Conservation (phyloP, 1,284 basidiomycete genomes). For the Moesziomyces globuligerus region DNA sequence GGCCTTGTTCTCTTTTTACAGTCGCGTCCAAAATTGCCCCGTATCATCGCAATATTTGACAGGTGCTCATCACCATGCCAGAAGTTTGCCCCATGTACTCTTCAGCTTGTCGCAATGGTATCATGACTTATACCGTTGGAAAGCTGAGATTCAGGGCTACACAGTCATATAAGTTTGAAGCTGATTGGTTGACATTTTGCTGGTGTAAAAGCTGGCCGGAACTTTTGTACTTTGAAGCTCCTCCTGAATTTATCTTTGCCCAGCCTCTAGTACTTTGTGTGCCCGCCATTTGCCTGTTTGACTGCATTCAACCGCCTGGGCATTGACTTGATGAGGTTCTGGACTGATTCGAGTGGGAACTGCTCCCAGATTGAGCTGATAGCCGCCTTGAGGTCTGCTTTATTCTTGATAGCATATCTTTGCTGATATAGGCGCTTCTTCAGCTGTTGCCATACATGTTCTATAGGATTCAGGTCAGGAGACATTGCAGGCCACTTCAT, state of each 20-base stretch:
- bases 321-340: conserved; percentile 9
- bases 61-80: no score
- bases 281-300: conserved; percentile 4
- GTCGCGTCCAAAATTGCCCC: no score
- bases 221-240: background rate
- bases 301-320: conserved; percentile 2
- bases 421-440: background rate
- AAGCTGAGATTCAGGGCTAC: conserved; percentile 6
- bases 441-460: conserved; percentile 11
- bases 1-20: no score
- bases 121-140: conserved; percentile 1
- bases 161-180: background rate
- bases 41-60: no score
- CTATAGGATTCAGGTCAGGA: conserved; percentile 9
- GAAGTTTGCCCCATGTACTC: no score
- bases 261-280: conserved; percentile 6
- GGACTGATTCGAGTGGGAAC: conserved; percentile 1
- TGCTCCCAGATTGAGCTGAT: no score
- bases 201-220: no score
- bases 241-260: conserved; percentile 5
- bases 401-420: no score
- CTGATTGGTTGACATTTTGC: background rate
- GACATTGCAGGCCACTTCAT: conserved; percentile 11
- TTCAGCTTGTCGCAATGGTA: no score
- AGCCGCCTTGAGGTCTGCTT: no score